Evolutionary conservation across 1,284 basidiomycete species (phyloP).

Genomic region (Ceratorhiza oryzae-sativae): DNA sequence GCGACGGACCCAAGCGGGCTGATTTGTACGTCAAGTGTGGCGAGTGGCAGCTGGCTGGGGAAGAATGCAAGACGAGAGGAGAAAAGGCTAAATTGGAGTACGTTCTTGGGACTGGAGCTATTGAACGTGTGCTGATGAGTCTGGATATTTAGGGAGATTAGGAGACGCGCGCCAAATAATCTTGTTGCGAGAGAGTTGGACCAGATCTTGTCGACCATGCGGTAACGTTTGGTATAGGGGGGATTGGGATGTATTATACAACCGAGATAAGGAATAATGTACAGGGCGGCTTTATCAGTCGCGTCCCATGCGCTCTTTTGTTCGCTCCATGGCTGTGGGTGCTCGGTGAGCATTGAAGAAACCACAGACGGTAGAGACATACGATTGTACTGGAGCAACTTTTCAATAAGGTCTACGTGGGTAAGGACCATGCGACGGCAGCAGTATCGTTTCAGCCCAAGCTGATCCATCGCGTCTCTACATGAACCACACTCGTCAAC

Average conservation of each 20-base stretch:
- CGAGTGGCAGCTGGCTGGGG: conserved; percentile 87
- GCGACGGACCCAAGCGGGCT: conserved; percentile 80
- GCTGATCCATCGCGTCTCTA: conserved; percentile 90
- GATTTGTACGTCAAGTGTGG: conserved; percentile 88
- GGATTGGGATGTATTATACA: conserved; percentile 32
- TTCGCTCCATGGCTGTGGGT: conserved; percentile 34
- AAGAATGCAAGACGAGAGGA: conserved; percentile 84
- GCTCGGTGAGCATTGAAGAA: neutral
- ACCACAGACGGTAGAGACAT: conserved; percentile 51
- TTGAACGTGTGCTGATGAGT: conserved; percentile 26
- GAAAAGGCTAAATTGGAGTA: conserved; percentile 85
- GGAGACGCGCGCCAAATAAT: conserved; percentile 75
- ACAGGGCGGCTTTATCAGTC: conserved; percentile 13
- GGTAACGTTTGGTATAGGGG: conserved; percentile 18
- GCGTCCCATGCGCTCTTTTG: conserved; percentile 39
- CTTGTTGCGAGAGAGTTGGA: conserved; percentile 81
- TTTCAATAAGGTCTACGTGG: conserved; percentile 97
- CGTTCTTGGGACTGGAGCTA: conserved; percentile 50
- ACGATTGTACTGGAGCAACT: conserved; percentile 96
- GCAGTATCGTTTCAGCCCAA: conserved; percentile 93
- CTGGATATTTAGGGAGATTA: conserved; percentile 66
- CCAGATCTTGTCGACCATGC: conserved; percentile 56
- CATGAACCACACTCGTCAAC: no score
- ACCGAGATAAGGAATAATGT: conserved; percentile 25
- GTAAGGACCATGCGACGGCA: conserved; percentile 98